Evolutionary conservation across 1,284 basidiomycete species (phyloP), one percentile per base, ranked within the genome.

Genomic region (Bondarzewia mesenterica): DNA sequence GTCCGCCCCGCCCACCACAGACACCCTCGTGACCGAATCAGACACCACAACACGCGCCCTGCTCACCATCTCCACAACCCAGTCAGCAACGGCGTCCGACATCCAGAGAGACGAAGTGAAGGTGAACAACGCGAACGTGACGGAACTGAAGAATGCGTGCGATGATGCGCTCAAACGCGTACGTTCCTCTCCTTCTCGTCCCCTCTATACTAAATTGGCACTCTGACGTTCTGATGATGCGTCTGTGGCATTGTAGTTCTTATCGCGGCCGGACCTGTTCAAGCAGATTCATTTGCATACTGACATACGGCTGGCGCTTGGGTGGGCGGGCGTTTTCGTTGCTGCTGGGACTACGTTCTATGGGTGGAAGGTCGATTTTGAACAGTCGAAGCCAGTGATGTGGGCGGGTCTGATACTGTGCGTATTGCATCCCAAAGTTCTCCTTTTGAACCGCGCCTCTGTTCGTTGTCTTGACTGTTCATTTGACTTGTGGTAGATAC

Each of bases 101-200:
- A 48, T 46, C 35, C 72, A 76, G 39, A 72, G 83, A 45, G 86
- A 90, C 44, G 67, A 71, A 21, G 75, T 93, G 60, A 88, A 85
- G 61, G 82, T 94, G 55, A 96, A 96, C 74, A 89, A 86, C 58
- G 76, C 82, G 22, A 91, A 78, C 62, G 60, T 80, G 44, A 76
- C 76, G 18, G 93, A 95, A 61, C 78, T 96, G 63, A 95, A 95
- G 72, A 82, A 85, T 58, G 82, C 93, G 12, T 85, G 89, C 56
- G 93, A 96, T 63, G 93, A 95, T 70, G 85, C 85, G 36, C 70
- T 95, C 53, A 91, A 89, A 67, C 82, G 88, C 63, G 93, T 94
- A 61, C 56, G 89, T 78, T 16, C 29, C 29, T 32, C 15, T 38
- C 21, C 45, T 35, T 27, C 29, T 5, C 35, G 21, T 16, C 23